phyloP scores from a whole-genome alignment of 257 asterid species.

The Solanum chaucha region DNA sequence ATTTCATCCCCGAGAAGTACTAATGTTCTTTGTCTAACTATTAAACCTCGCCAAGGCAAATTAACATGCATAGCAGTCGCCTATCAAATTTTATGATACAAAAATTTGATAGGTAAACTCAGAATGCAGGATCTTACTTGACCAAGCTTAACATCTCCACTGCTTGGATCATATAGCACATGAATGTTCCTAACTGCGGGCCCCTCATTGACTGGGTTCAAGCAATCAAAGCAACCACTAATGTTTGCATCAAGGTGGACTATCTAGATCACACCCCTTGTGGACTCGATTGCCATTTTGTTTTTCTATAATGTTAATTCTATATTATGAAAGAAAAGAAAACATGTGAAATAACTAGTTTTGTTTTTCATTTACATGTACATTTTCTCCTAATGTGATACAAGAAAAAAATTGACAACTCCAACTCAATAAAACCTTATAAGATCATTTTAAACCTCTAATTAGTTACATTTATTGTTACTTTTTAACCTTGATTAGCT shows the following conservation, averaged over 20 bases:
- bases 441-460: background rate
- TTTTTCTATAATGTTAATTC: no score
- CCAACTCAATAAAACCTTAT: background rate
- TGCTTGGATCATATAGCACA: constrained; percentile 21
- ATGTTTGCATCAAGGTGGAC: background rate
- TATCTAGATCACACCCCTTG: no score
- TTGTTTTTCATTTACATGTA: background rate
- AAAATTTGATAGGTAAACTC: background rate
- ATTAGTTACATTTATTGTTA: background rate
- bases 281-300: no score
- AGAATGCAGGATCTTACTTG: constrained; percentile 12
- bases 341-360: background rate
- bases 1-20: background rate
- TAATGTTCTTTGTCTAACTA: background rate
- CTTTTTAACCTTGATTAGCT: background rate
- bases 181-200: constrained; percentile 26
- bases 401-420: background rate
- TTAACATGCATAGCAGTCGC: background rate
- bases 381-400: background rate
- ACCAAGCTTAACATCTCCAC: constrained; percentile 25
- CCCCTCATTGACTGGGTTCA: constrained; percentile 12
- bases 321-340: background rate
- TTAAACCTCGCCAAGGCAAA: background rate
- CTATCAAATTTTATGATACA: background rate
- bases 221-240: background rate